Evolutionary conservation across 2,329 filamentous ascomycete species (phyloP).

Genomic region (Ceratocystis alfenasii): DNA sequence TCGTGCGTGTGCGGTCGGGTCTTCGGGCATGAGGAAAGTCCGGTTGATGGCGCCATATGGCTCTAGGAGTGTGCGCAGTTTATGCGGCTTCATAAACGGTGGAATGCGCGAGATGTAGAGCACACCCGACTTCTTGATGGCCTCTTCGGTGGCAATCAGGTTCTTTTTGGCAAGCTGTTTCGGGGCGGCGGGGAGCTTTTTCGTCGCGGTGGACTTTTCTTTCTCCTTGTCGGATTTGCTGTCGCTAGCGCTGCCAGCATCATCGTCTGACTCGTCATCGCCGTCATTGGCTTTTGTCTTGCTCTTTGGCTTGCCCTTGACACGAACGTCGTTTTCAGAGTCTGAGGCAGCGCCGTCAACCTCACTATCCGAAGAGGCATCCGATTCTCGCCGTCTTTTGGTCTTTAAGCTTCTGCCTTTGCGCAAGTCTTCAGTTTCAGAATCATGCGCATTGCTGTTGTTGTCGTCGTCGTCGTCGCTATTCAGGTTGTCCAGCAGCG

Average conservation of each 20-base stretch:
- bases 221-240: slow-evolving; percentile 40
- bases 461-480: slow-evolving; percentile 41
- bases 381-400: slow-evolving; percentile 46
- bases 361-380: slow-evolving; percentile 22
- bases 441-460: slow-evolving; percentile 40
- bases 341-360: slow-evolving; percentile 22
- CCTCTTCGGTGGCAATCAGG: slow-evolving; percentile 50
- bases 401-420: slow-evolving; percentile 54
- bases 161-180: slow-evolving; percentile 50
- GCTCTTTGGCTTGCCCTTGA: slow-evolving; percentile 26
- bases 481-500: slow-evolving; percentile 31
- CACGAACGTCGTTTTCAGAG: slow-evolving; percentile 28
- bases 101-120: slow-evolving; percentile 75
- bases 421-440: slow-evolving; percentile 52
- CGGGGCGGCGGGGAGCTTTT: slow-evolving; percentile 18
- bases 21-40: slow-evolving; percentile 68
- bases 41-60: slow-evolving; percentile 66
- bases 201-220: neutral
- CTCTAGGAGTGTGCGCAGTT: slow-evolving; percentile 61
- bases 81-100: slow-evolving; percentile 76
- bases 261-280: slow-evolving; percentile 24
- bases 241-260: slow-evolving; percentile 37
- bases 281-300: slow-evolving; percentile 27
- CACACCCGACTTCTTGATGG: slow-evolving; percentile 62
- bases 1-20: slow-evolving; percentile 51